Conservation (phyloP, 2,329 filamentous ascomycete genomes). For the Capronia epimyces region DNA sequence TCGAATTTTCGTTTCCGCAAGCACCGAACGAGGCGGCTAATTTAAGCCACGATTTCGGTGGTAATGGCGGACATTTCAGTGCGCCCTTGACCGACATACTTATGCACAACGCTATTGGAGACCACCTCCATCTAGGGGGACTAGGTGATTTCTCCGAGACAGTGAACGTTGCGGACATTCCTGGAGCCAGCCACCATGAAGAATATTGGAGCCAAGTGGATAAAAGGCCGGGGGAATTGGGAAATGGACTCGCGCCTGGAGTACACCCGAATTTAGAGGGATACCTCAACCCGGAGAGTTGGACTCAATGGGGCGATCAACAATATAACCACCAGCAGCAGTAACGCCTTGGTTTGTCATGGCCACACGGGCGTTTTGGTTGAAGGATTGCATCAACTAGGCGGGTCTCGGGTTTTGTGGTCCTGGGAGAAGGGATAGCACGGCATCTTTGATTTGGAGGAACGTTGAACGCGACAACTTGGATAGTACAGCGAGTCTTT, state of each 20-base stretch:
- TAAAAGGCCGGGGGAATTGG: slow-evolving; percentile 8
- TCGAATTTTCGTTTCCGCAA: slow-evolving; percentile 14
- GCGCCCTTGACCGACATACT: slow-evolving; percentile 19
- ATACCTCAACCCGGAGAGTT: slow-evolving; percentile 19
- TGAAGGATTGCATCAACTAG: neutral
- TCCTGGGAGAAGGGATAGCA: no score
- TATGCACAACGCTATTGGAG: slow-evolving; percentile 1
- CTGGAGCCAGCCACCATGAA: slow-evolving; percentile 4
- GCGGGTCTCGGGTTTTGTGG: no score
- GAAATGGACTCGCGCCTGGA: slow-evolving; percentile 14
- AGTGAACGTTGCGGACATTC: neutral
- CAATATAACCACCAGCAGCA: neutral
- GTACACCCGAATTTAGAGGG: slow-evolving; percentile 15
- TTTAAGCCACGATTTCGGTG: slow-evolving; percentile 7
- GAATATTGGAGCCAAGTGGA: slow-evolving; percentile 23
- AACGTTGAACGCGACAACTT: no score
- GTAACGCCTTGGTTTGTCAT: neutral
- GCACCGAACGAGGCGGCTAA: slow-evolving; percentile 9
- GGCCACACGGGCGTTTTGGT: neutral
- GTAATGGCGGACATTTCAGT: slow-evolving; percentile 9
- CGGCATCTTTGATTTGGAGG: no score
- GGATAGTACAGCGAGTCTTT: no score
- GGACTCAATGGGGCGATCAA: slow-evolving; percentile 10
- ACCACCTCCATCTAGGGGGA: neutral
- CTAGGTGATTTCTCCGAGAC: neutral